Evolutionary conservation across 2,329 filamentous ascomycete genomes (phyloP).

Genomic region (Trichoderma asperellum): DNA sequence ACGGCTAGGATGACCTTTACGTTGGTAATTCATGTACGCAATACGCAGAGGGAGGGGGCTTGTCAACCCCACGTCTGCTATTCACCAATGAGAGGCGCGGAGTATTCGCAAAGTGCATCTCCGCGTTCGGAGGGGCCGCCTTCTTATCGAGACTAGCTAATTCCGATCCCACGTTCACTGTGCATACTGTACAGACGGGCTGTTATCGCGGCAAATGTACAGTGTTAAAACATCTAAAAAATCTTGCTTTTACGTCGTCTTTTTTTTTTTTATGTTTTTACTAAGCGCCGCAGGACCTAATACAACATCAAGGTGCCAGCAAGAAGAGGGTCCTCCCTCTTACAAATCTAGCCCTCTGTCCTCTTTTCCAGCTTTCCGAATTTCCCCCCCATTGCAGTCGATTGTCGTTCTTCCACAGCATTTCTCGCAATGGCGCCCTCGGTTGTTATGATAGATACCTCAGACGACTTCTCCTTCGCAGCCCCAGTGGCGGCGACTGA

Average conservation of each 20-base stretch:
- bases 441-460: constrained; percentile 58
- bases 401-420: neutral
- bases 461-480: constrained; percentile 52
- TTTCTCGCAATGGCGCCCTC: constrained; percentile 53
- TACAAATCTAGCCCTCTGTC: constrained; percentile 21
- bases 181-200: neutral
- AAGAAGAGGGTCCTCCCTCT: constrained; percentile 8
- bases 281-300: constrained; percentile 26
- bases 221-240: neutral
- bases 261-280: constrained; percentile 23
- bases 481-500: constrained; percentile 38
- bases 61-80: neutral
- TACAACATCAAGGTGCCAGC: neutral
- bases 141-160: constrained; percentile 27
- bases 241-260: neutral
- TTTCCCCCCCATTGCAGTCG: neutral
- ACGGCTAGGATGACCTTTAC: constrained; percentile 12
- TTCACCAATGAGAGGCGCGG: constrained; percentile 6
- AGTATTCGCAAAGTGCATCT: constrained; percentile 17
- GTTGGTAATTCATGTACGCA: constrained; percentile 16
- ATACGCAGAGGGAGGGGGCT: constrained; percentile 2
- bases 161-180: constrained; percentile 15
- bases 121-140: constrained; percentile 27
- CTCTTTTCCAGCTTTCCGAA: neutral
- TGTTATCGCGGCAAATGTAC: neutral